These are phyloP conservation scores for Sonneratia alba DNA, from an alignment of 345 rosid genomes.

Conservation along the genomic window DNA sequence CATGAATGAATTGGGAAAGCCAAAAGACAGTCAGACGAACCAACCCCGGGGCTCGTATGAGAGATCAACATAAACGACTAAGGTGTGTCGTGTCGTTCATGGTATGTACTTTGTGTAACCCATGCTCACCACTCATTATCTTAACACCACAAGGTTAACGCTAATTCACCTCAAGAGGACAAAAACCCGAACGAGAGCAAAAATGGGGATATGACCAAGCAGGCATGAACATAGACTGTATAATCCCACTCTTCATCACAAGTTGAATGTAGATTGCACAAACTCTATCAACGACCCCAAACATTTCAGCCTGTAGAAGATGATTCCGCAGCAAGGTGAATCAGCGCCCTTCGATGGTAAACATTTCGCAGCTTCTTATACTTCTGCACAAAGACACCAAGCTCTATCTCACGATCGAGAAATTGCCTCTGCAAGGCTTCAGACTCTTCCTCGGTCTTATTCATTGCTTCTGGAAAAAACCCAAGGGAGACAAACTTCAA, in stretches of 20 bases:
- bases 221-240: neutral
- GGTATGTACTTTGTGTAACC: too few relatives aligned
- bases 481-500: neutral
- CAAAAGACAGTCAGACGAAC: too few relatives aligned
- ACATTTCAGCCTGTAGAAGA: conserved; percentile 22
- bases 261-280: too few relatives aligned
- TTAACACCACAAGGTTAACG: too few relatives aligned
- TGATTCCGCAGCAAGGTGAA: conserved; percentile 66
- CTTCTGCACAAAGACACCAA: conserved; percentile 52
- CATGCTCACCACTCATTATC: too few relatives aligned
- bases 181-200: neutral
- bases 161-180: too few relatives aligned
- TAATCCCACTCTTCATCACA: too few relatives aligned
- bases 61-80: too few relatives aligned
- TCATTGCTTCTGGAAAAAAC: conserved; percentile 52
- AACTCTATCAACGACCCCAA: too few relatives aligned
- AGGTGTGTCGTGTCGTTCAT: too few relatives aligned
- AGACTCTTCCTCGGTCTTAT: conserved; percentile 65
- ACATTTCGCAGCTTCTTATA: conserved; percentile 65
- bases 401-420: conserved; percentile 60
- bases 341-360: conserved; percentile 61
- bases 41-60: too few relatives aligned
- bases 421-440: conserved; percentile 57
- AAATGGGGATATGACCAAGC: neutral
- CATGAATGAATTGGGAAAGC: too few relatives aligned